Evolutionary conservation across 768 basidiomycete genomes (phyloP), one percentile per base, ranked within the genome.

Genomic region (Tephrocybe sp.): DNA sequence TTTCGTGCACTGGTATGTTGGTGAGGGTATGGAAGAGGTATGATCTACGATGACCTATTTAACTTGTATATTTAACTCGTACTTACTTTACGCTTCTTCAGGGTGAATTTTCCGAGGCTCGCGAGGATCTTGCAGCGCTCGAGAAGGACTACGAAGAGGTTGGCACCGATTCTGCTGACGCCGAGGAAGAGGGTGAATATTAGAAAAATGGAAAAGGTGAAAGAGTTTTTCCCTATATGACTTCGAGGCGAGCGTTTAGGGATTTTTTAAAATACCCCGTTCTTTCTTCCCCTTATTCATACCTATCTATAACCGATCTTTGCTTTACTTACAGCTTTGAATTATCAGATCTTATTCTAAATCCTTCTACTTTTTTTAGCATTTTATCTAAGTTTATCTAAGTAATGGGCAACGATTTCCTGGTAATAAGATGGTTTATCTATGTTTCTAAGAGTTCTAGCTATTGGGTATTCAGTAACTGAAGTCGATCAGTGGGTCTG

Each of bases 11-110:
- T 89, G 92, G 93, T 96, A 95, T 64, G 95, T 97, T 56, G 95
- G 95, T 66, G 95, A 98, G 74, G 96, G 96, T 77, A 98, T 98
- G 96, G 96, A 98, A 68, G 96, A 98, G 78, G 82, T 64, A 54
- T 75, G 54, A 30, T 68, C 57, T 8, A 7, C 38, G n/a, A n/a
- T n/a, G 5, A 30, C 32, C 12, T 19, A 1, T 26, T 31, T 14
- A 14, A 20, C 4, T 45, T 44, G 49, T 14, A 12, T n/a, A 26
- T 46, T 10, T 12, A 39, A 11, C 35, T 50, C 14, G 32, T 57
- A 36, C 33, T 48, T 23, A 48, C 38, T 3, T 20, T 14, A 39
- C 7, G 26, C 3, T 6, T 9, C 39, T 48, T n/a, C 44, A 83
- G 76, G 96, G 96, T 71, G 96, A 98, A 74, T 98, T 98, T 74